phyloP scores from a whole-genome alignment of 148 eudicot genomes.

The Dianthus caryophyllus region DNA sequence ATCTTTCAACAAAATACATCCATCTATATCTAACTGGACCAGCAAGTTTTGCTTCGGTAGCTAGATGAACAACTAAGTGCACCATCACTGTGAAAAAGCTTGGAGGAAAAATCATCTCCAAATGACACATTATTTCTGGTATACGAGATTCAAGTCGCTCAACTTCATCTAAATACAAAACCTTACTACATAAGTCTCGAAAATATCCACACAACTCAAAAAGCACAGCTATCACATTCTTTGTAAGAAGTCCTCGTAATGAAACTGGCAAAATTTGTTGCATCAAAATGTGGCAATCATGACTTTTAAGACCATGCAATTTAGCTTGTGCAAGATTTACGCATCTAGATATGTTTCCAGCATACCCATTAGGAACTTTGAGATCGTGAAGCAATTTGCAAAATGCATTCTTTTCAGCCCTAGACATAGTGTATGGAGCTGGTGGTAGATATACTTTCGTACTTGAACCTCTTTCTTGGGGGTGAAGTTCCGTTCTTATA shows the following conservation, averaged over 20 bases:
- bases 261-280: slow-evolving; percentile 1
- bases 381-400: no score
- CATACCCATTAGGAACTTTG: no score
- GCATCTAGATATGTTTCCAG: no score
- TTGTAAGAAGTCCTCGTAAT: slow-evolving; percentile 1
- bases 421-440: neutral
- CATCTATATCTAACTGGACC: no score
- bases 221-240: neutral
- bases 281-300: neutral
- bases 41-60: neutral
- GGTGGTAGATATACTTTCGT: neutral
- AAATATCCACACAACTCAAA: neutral
- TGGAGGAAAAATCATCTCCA: slow-evolving; percentile 6
- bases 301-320: no score
- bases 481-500: neutral
- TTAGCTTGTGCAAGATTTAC: no score
- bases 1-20: neutral
- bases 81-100: neutral
- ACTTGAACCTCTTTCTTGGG: neutral
- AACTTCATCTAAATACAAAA: neutral
- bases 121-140: neutral
- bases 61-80: no score
- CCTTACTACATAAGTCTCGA: neutral
- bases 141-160: slow-evolving; percentile 1
- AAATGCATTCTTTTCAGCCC: no score